Conservation (phyloP, 805 yeast species). For the Pichia manshurica region DNA sequence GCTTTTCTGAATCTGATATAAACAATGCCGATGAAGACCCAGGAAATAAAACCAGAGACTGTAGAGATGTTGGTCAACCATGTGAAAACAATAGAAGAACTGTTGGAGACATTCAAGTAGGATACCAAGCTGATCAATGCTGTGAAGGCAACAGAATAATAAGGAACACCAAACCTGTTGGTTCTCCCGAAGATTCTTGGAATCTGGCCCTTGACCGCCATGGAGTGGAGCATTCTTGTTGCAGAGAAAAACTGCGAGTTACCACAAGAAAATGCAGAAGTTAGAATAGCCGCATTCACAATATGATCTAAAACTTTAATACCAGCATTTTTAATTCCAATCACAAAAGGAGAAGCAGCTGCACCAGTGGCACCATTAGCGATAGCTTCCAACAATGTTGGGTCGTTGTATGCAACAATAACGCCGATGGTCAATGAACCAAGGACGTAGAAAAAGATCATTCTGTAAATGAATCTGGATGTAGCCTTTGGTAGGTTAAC, state of each 20-base stretch:
- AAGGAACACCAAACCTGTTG: constrained; percentile 53
- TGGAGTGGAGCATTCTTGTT: constrained; percentile 38
- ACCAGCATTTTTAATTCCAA: constrained; percentile 59
- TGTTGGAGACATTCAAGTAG: constrained; percentile 48
- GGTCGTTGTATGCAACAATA: constrained; percentile 51
- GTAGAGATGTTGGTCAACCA: constrained; percentile 66
- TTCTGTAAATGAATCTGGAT: constrained; percentile 52
- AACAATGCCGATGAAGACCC: constrained; percentile 50
- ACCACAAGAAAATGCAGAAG: constrained; percentile 52
- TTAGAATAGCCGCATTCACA: constrained; percentile 54
- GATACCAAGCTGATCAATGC: constrained; percentile 41
- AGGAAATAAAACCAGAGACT: constrained; percentile 59
- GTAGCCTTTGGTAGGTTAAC: constrained; percentile 59
- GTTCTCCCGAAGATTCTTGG: constrained; percentile 32
- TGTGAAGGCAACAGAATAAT: constrained; percentile 39
- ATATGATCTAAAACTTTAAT: constrained; percentile 54
- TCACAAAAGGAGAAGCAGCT: constrained; percentile 60
- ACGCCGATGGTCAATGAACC: constrained; percentile 55
- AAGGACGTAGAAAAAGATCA: constrained; percentile 53
- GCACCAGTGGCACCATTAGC: constrained; percentile 45
- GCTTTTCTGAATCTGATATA: constrained; percentile 65
- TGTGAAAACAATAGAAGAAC: constrained; percentile 48
- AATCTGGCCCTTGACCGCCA: constrained; percentile 36
- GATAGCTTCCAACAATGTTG: constrained; percentile 39
- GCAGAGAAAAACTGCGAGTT: constrained; percentile 38